A percentile compares a stretch with the other conserved stretches of the same genome.
Conservation (phyloP, 2,329 filamentous ascomycete species). For the Aspergillus glaucus region DNA sequence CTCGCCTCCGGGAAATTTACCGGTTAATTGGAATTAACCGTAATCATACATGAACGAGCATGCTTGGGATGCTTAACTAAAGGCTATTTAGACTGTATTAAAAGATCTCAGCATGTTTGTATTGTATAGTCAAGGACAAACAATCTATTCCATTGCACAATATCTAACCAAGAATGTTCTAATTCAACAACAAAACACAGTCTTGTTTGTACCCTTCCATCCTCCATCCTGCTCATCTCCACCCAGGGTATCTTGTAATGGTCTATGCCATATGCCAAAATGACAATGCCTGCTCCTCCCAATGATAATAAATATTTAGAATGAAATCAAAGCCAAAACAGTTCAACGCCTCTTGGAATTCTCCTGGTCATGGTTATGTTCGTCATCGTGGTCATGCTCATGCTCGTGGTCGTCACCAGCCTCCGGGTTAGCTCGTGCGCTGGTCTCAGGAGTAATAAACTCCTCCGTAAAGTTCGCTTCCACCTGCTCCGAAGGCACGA, state of each 20-base stretch:
- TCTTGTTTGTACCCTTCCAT: background rate
- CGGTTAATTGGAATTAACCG: constrained; percentile 11
- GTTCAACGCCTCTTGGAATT: constrained; percentile 18
- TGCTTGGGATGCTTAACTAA: too few species aligned
- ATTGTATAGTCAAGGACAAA: too few species aligned
- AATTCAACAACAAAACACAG: too few species aligned
- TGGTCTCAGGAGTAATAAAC: constrained; percentile 63
- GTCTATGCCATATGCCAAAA: background rate
- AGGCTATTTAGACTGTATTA: too few species aligned
- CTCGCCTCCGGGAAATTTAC: constrained; percentile 16
- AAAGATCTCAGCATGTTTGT: too few species aligned
- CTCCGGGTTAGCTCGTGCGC: constrained; percentile 51
- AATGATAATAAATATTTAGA: background rate
- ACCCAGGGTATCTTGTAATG: constrained; percentile 2
- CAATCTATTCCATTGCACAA: too few species aligned
- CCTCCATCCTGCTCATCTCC: background rate
- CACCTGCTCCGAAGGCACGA: constrained; percentile 62
- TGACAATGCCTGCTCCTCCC: background rate
- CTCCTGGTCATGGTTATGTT: constrained; percentile 33
- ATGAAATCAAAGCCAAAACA: background rate
- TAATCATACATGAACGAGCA: too few species aligned
- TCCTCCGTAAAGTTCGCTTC: constrained; percentile 63
- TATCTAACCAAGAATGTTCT: too few species aligned
- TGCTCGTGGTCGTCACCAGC: constrained; percentile 34
- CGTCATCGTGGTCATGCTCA: constrained; percentile 25